A percentile compares a stretch with the other conserved stretches of the same genome.
Evolutionary conservation across 1,284 basidiomycete species (phyloP).

Genomic region (Singerocomus inundabilis): DNA sequence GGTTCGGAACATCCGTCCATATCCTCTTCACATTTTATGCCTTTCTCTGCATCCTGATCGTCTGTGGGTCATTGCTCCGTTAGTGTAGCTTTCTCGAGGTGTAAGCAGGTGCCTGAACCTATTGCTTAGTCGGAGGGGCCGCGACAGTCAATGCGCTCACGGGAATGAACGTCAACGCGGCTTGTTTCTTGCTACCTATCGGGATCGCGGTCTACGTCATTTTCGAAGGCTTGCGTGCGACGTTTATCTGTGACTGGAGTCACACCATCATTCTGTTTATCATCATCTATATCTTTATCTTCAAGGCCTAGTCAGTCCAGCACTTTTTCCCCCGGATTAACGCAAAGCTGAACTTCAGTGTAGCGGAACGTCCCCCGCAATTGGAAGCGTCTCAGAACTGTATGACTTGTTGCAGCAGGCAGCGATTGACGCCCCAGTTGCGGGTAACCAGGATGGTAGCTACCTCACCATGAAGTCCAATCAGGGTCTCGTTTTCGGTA

Average conservation of each 20-base stretch:
- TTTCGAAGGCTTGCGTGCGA: constrained; percentile 52
- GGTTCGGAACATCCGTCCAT: constrained; percentile 65
- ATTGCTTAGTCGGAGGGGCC: constrained; percentile 48
- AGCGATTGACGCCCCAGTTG: constrained; percentile 42
- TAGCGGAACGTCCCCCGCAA: constrained; percentile 43
- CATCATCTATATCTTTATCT: constrained; percentile 50
- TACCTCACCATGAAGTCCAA: constrained; percentile 61
- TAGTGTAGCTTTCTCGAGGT: no score
- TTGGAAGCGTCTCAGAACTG: constrained; percentile 42
- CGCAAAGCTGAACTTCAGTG: constrained; percentile 3
- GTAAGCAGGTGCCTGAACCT: background rate
- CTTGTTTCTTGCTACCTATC: constrained; percentile 56
- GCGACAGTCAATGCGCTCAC: constrained; percentile 67
- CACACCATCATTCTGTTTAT: constrained; percentile 52
- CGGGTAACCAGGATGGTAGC: constrained; percentile 50
- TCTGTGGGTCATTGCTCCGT: constrained; percentile 53
- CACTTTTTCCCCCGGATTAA: background rate
- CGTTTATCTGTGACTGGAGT: constrained; percentile 54
- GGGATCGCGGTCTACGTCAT: constrained; percentile 47
- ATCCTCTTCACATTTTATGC: constrained; percentile 65
- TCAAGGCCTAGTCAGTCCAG: constrained; percentile 42
- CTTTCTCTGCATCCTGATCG: constrained; percentile 60
- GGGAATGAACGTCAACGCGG: constrained; percentile 61
- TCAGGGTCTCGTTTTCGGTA: constrained; percentile 54
- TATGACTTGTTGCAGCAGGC: constrained; percentile 49